phyloP scores from a whole-genome alignment of 1,139 yeast species.

The Suhomyces coccinellae region DNA sequence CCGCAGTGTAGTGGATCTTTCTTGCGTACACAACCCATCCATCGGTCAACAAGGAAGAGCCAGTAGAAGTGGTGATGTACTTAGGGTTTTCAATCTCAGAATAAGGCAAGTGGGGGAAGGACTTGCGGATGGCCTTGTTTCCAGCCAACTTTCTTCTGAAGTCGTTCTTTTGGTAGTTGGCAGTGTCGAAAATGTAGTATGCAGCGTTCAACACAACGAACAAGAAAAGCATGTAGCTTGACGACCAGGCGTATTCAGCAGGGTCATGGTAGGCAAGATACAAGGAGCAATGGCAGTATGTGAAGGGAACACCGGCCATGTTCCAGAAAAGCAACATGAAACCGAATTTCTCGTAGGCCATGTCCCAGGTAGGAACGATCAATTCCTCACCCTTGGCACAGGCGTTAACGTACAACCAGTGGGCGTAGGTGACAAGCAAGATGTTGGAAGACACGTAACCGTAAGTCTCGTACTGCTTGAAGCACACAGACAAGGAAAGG shows the following conservation, averaged over 20 bases:
- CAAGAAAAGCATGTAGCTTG: constrained; percentile 55
- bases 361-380: constrained; percentile 98
- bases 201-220: constrained; percentile 61
- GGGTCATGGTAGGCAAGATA: constrained; percentile 84
- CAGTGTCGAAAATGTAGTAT: constrained; percentile 91
- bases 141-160: constrained; percentile 90
- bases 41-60: constrained; percentile 80
- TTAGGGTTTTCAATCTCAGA: constrained; percentile 79
- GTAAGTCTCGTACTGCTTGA: constrained; percentile 77
- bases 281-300: constrained; percentile 91
- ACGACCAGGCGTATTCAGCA: constrained; percentile 71
- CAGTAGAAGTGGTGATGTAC: constrained; percentile 81
- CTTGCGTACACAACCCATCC: constrained; percentile 95
- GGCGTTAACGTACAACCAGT: constrained; percentile 94
- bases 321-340: constrained; percentile 98
- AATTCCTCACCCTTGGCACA: constrained; percentile 97
- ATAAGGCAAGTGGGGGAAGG: constrained; percentile 92
- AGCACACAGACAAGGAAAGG: constrained; percentile 69
- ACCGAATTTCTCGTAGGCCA: constrained; percentile 98
- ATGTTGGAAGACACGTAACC: constrained; percentile 83
- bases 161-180: constrained; percentile 92
- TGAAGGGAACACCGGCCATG: constrained; percentile 98
- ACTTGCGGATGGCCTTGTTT: constrained; percentile 67
- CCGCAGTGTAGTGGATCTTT: constrained; percentile 94
- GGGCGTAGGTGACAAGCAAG: constrained; percentile 71